A percentile compares a stretch with the other conserved stretches of the same genome.
phyloP scores from a whole-genome alignment of 768 basidiomycete genomes.

The Xanthoconium purpureum region DNA sequence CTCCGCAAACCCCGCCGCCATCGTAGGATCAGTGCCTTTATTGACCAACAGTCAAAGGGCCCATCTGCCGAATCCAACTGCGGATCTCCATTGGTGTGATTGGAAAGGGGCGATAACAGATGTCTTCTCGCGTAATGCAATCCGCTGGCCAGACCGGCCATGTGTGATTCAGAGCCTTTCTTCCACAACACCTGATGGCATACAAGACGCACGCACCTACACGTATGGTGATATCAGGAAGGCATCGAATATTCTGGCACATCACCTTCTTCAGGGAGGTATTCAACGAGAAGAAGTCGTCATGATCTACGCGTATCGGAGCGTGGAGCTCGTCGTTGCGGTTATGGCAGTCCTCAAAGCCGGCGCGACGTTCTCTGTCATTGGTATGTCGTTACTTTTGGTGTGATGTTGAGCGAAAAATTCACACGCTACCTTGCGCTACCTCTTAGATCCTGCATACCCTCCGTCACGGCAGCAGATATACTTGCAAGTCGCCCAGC shows the following conservation, averaged over 20 bases:
- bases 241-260: slow-evolving; percentile 87
- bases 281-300: slow-evolving; percentile 93
- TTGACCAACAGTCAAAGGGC: slow-evolving; percentile 67
- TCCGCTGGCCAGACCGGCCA: slow-evolving; percentile 69
- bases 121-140: slow-evolving; percentile 88
- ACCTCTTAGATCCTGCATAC: slow-evolving; percentile 83
- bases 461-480: slow-evolving; percentile 89
- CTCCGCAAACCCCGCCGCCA: slow-evolving; percentile 60
- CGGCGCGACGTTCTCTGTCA: slow-evolving; percentile 95
- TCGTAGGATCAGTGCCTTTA: slow-evolving; percentile 78
- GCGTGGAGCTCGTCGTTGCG: slow-evolving; percentile 94
- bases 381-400: slow-evolving; percentile 54
- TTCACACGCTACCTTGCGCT: neutral
- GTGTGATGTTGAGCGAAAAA: neutral
- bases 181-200: slow-evolving; percentile 31
- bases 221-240: slow-evolving; percentile 79
- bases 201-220: slow-evolving; percentile 57
- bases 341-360: slow-evolving; percentile 96
- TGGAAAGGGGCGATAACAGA: slow-evolving; percentile 97
- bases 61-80: slow-evolving; percentile 77
- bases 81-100: slow-evolving; percentile 93
- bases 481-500: slow-evolving; percentile 90
- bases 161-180: slow-evolving; percentile 85
- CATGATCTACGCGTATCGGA: slow-evolving; percentile 95
- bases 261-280: slow-evolving; percentile 82